These are phyloP conservation scores for Exutisphaerella laricina DNA, from an alignment of 2,329 filamentous ascomycete genomes.

Conservation along the genomic window DNA sequence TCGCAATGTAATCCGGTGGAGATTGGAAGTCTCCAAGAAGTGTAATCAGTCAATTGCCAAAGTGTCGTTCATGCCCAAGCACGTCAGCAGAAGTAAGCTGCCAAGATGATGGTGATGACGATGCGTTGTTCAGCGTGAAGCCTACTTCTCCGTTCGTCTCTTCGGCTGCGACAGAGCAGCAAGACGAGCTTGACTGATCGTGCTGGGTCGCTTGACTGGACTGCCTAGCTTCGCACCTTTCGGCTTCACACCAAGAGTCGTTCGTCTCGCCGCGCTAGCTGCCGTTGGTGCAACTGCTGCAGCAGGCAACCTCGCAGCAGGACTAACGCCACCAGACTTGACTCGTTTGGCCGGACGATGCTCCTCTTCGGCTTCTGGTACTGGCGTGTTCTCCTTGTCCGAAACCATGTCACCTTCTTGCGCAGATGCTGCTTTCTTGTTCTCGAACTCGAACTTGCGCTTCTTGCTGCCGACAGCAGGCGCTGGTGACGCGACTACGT, in stretches of 20 bases:
- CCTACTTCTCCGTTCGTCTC: too few species aligned
- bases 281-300: constrained; percentile 11
- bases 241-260: constrained; percentile 33
- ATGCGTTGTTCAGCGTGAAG: constrained; percentile 2
- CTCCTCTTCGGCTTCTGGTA: constrained; percentile 24
- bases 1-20: too few species aligned
- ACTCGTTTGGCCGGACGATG: constrained; percentile 28
- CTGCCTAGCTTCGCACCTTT: constrained; percentile 24
- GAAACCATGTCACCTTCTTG: constrained; percentile 27
- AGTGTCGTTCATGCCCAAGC: too few species aligned
- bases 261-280: constrained; percentile 17
- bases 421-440: constrained; percentile 20
- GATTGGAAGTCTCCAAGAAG: too few species aligned
- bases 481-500: constrained; percentile 22
- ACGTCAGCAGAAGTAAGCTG: neutral
- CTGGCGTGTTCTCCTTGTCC: constrained; percentile 41
- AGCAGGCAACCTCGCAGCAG: constrained; percentile 1
- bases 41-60: too few species aligned
- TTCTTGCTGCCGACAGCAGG: constrained; percentile 35
- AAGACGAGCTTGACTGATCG: constrained; percentile 29
- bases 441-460: constrained; percentile 39
- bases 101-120: neutral
- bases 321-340: constrained; percentile 13
- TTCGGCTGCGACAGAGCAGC: constrained; percentile 32
- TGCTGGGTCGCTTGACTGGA: constrained; percentile 22